phyloP scores from a whole-genome alignment of 305 asterid species.

The Fraxinus baroniana region DNA sequence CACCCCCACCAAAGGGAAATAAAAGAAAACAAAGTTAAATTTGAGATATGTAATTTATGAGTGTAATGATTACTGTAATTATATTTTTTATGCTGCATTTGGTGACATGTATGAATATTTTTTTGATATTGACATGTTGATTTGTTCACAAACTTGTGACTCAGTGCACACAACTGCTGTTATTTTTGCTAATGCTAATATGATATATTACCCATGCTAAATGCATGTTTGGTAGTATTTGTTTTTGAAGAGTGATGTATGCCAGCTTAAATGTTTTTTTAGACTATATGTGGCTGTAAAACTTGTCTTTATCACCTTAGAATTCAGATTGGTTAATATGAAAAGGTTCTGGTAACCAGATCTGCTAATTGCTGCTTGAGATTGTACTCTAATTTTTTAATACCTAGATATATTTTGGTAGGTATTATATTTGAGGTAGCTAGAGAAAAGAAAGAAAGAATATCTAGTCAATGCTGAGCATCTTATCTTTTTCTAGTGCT shows the following conservation, averaged over 20 bases:
- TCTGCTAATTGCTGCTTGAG: slow-evolving; percentile 8
- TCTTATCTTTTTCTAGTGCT: background rate
- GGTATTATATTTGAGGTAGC: background rate
- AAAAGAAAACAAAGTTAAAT: background rate
- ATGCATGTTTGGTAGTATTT: background rate
- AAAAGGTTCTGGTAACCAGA: background rate
- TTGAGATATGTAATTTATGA: background rate
- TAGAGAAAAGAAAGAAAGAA: background rate
- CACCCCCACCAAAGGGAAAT: background rate
- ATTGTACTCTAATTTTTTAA: background rate
- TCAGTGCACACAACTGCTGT: slow-evolving; percentile 3
- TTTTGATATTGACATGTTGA: background rate
- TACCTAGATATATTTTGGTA: background rate
- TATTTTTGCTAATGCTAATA: background rate
- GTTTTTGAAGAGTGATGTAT: background rate
- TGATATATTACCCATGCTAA: background rate
- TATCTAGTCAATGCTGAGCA: background rate
- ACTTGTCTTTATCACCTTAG: background rate
- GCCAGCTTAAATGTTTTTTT: background rate
- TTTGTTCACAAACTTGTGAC: background rate
- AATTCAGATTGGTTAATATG: slow-evolving; percentile 2
- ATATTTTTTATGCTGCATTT: background rate
- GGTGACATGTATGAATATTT: background rate
- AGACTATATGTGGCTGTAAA: slow-evolving; percentile 1
- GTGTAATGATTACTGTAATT: slow-evolving; percentile 4